phyloP scores from a whole-genome alignment of 768 basidiomycete species.

The Leccinum broughii region DNA sequence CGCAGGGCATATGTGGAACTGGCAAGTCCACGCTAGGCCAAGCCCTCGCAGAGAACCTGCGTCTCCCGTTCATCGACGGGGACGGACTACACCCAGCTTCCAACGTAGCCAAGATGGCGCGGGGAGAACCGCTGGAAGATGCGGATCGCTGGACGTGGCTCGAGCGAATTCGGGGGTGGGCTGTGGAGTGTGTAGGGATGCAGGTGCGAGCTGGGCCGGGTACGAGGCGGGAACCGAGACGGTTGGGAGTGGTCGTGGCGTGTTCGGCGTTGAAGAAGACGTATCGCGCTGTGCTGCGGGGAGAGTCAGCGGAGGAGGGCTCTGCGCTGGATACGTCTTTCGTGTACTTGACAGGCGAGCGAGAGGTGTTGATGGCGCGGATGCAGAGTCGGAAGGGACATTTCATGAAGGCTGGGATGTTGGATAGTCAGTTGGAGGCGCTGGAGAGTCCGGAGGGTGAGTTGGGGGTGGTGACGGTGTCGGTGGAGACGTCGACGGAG shows the following conservation, averaged over 20 bases:
- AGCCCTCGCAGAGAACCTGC: conserved; percentile 58
- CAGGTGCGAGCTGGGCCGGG: not conserved
- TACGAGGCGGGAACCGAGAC: not conserved
- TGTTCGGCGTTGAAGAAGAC: conserved; percentile 82
- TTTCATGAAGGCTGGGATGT: conserved; percentile 83
- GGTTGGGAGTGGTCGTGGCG: conserved; percentile 72
- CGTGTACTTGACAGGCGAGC: conserved; percentile 70
- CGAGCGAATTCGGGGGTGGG: conserved; percentile 62
- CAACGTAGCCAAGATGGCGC: conserved; percentile 88
- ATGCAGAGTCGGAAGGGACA: conserved; percentile 68
- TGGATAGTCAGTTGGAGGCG: conserved; percentile 73
- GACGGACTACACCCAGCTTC: conserved; percentile 81
- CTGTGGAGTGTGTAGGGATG: conserved; percentile 34
- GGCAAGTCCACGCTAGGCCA: conserved; percentile 72
- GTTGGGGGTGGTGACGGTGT: conserved; percentile 64
- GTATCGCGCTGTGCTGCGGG: conserved; percentile 84
- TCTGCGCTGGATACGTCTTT: conserved; percentile 57
- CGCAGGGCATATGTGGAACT: conserved; percentile 66
- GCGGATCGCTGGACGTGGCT: conserved; percentile 89
- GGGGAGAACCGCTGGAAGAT: conserved; percentile 74
- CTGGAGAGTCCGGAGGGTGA: conserved; percentile 72
- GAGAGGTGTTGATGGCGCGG: conserved; percentile 56
- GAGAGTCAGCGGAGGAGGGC: not conserved
- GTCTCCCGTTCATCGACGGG: conserved; percentile 83
- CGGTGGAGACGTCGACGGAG: conserved; percentile 50